A percentile compares a stretch with the other conserved stretches of the same genome.
Conservation (phyloP, 176 grass and related monocot genomes). For the Zoysia japonica region DNA sequence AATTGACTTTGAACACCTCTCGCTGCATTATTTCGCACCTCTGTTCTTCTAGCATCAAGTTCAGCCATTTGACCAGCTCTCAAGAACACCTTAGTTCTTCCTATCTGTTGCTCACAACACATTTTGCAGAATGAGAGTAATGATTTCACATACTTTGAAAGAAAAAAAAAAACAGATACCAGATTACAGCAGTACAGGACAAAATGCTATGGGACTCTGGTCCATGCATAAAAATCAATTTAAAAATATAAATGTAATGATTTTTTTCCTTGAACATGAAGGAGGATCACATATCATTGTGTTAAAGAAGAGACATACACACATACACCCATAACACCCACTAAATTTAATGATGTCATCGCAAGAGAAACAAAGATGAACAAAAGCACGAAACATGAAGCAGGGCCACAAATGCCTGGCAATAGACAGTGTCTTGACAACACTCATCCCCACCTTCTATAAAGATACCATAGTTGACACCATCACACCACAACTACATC, state of each 20-base stretch:
- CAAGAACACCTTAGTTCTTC: slow-evolving; percentile 91
- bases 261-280: neutral
- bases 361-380: slow-evolving; percentile 25
- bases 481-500: slow-evolving; percentile 14
- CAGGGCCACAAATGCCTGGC: neutral
- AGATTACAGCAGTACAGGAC: slow-evolving; percentile 24
- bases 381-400: slow-evolving; percentile 25
- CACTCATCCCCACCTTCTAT: slow-evolving; percentile 19
- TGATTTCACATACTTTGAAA: slow-evolving; percentile 20
- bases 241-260: slow-evolving; percentile 13
- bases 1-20: slow-evolving; percentile 81
- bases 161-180: slow-evolving; percentile 20
- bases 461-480: neutral
- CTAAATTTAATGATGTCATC: slow-evolving; percentile 11
- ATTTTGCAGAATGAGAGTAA: slow-evolving; percentile 25
- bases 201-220: slow-evolving; percentile 32
- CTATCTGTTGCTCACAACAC: slow-evolving; percentile 65
- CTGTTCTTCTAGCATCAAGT: slow-evolving; percentile 93
- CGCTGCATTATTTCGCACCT: slow-evolving; percentile 75
- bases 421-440: neutral
- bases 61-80: slow-evolving; percentile 99
- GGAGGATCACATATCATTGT: neutral
- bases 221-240: slow-evolving; percentile 14
- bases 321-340: neutral
- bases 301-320: neutral